A percentile compares a stretch with the other conserved stretches of the same genome.
These are phyloP conservation scores for Microcos paniculata DNA, from an alignment of 345 rosid species.

Conservation along the genomic window DNA sequence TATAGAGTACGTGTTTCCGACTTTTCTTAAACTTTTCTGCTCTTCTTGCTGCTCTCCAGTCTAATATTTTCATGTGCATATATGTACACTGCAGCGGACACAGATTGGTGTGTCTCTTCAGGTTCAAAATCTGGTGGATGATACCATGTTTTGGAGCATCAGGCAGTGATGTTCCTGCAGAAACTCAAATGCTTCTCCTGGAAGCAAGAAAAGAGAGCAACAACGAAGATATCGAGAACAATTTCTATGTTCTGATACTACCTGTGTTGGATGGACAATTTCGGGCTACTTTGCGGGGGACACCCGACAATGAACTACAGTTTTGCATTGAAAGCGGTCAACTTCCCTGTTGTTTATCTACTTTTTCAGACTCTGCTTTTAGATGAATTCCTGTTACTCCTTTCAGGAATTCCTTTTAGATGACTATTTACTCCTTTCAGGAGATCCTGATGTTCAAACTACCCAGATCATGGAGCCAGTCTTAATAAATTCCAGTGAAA, in stretches of 20 bases:
- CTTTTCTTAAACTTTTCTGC: not conserved
- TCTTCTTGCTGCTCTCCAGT: not conserved
- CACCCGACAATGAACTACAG: slow-evolving; percentile 40
- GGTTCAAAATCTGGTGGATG: slow-evolving; percentile 69
- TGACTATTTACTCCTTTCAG: slow-evolving; percentile 23
- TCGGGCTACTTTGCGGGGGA: slow-evolving; percentile 54
- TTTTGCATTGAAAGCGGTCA: slow-evolving; percentile 58
- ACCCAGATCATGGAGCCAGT: slow-evolving; percentile 39
- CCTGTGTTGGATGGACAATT: slow-evolving; percentile 57
- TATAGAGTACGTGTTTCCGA: slow-evolving; percentile 34
- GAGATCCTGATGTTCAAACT: slow-evolving; percentile 45
- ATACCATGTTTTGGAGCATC: slow-evolving; percentile 49
- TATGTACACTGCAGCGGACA: slow-evolving; percentile 31
- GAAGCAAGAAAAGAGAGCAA: slow-evolving; percentile 36
- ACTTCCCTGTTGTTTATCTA: not conserved
- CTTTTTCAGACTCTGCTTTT: not conserved
- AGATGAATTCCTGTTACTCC: not conserved
- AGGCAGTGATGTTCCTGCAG: slow-evolving; percentile 44
- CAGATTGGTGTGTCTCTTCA: slow-evolving; percentile 51
- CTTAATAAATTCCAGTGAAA: slow-evolving; percentile 49
- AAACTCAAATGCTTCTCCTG: slow-evolving; percentile 56
- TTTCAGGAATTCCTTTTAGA: not conserved
- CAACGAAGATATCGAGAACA: not conserved
- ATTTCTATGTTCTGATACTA: slow-evolving; percentile 44
- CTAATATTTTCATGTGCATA: not conserved